Evolutionary conservation across 2,329 filamentous ascomycete genomes (phyloP), one percentile per base, ranked within the genome.

Genomic region (Monosporascus sp.): DNA sequence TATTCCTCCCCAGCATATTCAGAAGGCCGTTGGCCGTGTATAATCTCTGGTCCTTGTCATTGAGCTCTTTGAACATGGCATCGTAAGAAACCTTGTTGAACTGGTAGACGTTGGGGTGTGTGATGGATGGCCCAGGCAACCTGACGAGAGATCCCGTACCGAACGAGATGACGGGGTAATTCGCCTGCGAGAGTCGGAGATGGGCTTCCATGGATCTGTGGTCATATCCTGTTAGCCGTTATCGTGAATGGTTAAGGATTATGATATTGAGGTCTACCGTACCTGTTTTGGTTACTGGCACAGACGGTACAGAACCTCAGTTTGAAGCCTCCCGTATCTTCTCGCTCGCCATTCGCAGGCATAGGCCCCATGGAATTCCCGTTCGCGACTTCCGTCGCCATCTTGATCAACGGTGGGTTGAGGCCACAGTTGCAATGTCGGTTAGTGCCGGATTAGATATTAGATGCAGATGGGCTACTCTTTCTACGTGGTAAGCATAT

Each of bases 261-360:
- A 35, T 5, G 18, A 18, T 41, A 37, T 20, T 37, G 31, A 38
- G 51, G 20, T 48, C 37, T 5, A 14, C 65, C 79, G 58, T 78
- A 96, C 84, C 94, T 85, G 68, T 99, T 99, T 71, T 99, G 91
- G 65, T 99, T 99, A 65, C 91, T 96, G 7, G 94, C 94, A 73
- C 94, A 99, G n/a, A 99, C 93, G 3, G 94, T 97, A 77, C 92
- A 97, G 73, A 97, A 97, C 68, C 89, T 95, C 57, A 99, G 81
- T 73, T 94, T 96, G 79, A 86, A 96, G 50, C 79, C 82, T n/a
- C 75, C 75, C 25, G 76, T 72, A 18, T 77, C 76, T 44, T 80
- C 76, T 15, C 75, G 71, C 25, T 75, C 72, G 51, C 74, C 74
- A 53, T 78, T 77, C 52, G 72, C 58, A 37, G 71, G 57, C 20